Evolutionary conservation across 192 early-diverging fungal genomes (phyloP).

Genomic region (Umbelopsis isabellina): DNA sequence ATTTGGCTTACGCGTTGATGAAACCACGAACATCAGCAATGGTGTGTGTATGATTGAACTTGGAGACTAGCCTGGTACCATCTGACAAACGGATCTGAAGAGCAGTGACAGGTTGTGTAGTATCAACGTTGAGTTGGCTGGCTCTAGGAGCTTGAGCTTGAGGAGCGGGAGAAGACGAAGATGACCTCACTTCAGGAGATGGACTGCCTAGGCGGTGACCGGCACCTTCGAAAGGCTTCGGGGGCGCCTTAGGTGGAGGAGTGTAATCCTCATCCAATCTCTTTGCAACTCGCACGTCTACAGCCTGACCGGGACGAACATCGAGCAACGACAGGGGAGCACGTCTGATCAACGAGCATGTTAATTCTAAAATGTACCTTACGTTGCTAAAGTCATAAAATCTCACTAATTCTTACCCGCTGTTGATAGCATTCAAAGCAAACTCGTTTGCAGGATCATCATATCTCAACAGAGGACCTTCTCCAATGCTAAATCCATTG

Average conservation of each 20-base stretch:
- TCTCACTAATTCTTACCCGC: constrained; percentile 60
- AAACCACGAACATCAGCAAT: constrained; percentile 82
- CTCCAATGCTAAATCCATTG: constrained; percentile 94
- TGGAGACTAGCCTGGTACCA: constrained; percentile 87
- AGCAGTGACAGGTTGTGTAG: constrained; percentile 74
- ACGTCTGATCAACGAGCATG: constrained; percentile 51
- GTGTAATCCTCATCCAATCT: constrained; percentile 86
- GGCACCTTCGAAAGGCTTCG: constrained; percentile 76
- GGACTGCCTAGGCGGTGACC: constrained; percentile 82
- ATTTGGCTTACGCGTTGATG: constrained; percentile 61
- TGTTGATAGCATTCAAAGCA: constrained; percentile 85
- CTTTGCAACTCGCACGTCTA: constrained; percentile 84
- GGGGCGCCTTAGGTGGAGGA: constrained; percentile 76
- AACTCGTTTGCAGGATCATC: constrained; percentile 88
- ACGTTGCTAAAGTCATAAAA: background rate
- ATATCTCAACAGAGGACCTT: constrained; percentile 85
- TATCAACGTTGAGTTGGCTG: constrained; percentile 65
- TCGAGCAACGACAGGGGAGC: constrained; percentile 89
- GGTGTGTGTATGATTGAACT: constrained; percentile 90
- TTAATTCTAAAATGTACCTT: background rate
- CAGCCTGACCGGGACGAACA: constrained; percentile 85
- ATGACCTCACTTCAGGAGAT: constrained; percentile 36
- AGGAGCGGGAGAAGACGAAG: constrained; percentile 34
- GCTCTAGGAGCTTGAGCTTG: constrained; percentile 37
- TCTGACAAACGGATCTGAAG: constrained; percentile 93